Evolutionary conservation across 164 flowering plant genomes (phyloP), one percentile per base, ranked within the genome.

Genomic region (Pachysandra terminalis): DNA sequence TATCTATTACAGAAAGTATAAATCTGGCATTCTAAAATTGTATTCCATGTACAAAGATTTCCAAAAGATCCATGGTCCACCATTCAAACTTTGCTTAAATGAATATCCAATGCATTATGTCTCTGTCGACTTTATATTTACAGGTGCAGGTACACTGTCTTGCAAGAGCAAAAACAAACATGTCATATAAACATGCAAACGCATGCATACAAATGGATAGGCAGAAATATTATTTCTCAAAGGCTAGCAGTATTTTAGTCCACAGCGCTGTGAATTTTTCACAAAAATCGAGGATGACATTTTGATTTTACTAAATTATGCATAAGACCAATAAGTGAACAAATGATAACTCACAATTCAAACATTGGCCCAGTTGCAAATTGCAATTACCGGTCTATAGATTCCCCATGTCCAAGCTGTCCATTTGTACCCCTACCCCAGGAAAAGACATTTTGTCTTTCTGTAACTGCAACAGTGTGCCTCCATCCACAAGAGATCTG

Each of bases 371-470:
- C 17, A 55, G 21, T n/a, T 14, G 15, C 26, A 58, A 58, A 58
- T n/a, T 22, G 17, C 32, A 60, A 32, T 60, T 60, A 88, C 89
- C 85, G 21, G 67, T 88, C 90, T 35, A 73, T n/a, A 59, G 81
- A 71, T 49, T 83, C 86, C 8, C 88, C 87, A 73, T 79, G 88
- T 52, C 94, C 94, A 32, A 89, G 94, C 74, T 85, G 94, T 64
- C 94, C 94, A 82, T 87, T 89, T 61, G 91, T 87, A 64, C 91
- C 89, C 75, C 94, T 82, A 63, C 94, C 94, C 94, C 94, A 89
- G 19, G 94, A 85, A 68, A 80, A 89, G 12, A 87, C 78, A 69
- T 89, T 87, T 35, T 84, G 78, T 45, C 71, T 74, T 19, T 87
- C 91, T 61, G 88, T 87, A 54, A 87, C 75, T 77, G 90, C 89